Conservation (phyloP, 2,329 filamentous ascomycete species). For the Aspergillus pseudotamarii region DNA sequence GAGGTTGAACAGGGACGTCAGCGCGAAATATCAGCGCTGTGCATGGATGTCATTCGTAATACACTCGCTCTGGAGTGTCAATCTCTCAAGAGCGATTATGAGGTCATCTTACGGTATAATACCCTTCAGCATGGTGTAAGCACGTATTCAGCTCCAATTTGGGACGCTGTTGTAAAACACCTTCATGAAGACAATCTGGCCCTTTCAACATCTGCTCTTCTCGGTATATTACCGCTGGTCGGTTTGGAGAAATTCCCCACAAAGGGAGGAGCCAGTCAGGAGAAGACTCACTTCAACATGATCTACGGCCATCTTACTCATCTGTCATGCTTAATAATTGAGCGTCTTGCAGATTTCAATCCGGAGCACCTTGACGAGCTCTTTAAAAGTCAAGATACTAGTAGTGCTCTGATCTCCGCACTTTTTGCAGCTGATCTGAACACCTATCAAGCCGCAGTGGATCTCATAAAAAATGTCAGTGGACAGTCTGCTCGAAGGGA, state of each 20-base stretch:
- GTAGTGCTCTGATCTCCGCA: slow-evolving; percentile 74
- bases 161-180: slow-evolving; percentile 73
- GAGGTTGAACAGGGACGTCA: slow-evolving; percentile 51
- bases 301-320: slow-evolving; percentile 65
- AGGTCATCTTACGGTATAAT: slow-evolving; percentile 63
- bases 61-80: slow-evolving; percentile 72
- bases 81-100: slow-evolving; percentile 69
- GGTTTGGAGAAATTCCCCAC: slow-evolving; percentile 74
- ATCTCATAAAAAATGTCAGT: slow-evolving; percentile 81
- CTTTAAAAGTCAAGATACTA: slow-evolving; percentile 68
- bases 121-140: slow-evolving; percentile 68
- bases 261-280: slow-evolving; percentile 47
- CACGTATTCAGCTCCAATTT: slow-evolving; percentile 73
- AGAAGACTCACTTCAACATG: slow-evolving; percentile 74
- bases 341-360: slow-evolving; percentile 76
- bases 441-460: slow-evolving; percentile 77
- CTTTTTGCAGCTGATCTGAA: slow-evolving; percentile 79
- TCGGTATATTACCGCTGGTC: slow-evolving; percentile 70
- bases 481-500: slow-evolving; percentile 65
- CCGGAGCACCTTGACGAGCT: slow-evolving; percentile 69
- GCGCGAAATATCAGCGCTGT: slow-evolving; percentile 57
- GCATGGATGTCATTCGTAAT: slow-evolving; percentile 66
- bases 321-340: slow-evolving; percentile 72
- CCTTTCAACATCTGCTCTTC: slow-evolving; percentile 73
- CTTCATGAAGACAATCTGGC: slow-evolving; percentile 68